Base-by-base conservation (phyloP, 2,329 filamentous ascomycete species). In the Fusarium mexicanum region DNA sequence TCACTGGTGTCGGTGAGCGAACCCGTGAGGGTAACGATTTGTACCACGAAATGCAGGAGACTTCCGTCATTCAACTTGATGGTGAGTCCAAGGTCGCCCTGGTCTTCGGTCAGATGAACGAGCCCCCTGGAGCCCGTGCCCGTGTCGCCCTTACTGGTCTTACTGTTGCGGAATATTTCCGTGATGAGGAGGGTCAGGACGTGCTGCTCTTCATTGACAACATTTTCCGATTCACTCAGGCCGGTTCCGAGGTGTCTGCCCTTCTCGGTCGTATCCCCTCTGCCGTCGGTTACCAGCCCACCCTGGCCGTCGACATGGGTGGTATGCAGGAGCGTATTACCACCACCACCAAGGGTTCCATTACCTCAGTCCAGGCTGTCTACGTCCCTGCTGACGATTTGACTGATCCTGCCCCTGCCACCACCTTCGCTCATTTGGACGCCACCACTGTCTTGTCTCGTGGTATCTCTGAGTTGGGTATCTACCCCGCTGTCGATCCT, bases 11-110 rank as follows among this genome's bases (percentile, higher is more conserved):
- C 88, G 96, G 96, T 86, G 96, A 99, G 93, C 96, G 96, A 91
- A 99, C 96, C 85, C 96, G 96, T 94, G 96, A 99, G 92, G 96
- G 96, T 91, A 99, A 99, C 92, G 96, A 99, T 92, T 87, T 99
- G 91, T 99, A 99, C 93, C 96, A 99, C 89, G 96, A 99, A 92
- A 99, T 99, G 96, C 96, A 98, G 91, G 96, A 99, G 90, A 99
- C 96, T 80, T 94, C 94, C 84, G 96, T 99, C 91, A 99, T 99
- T 87, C 92, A 99, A 87, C 94, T 99, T 79, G 96, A 99, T 78
- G 96, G 96, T 87, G 96, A 98, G 83, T 98, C 96, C 86, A 99
- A 99, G 93, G 96, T 98, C 89, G 94, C 96, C 77, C 90, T 99
- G 80, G 96, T 99, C 80, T 99, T 99, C 89, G 96, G 96, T 91